A percentile compares a stretch with the other conserved stretches of the same genome.
These are phyloP conservation scores for Arachis hypogaea DNA, from an alignment of 306 rosid species.

Conservation along the genomic window DNA sequence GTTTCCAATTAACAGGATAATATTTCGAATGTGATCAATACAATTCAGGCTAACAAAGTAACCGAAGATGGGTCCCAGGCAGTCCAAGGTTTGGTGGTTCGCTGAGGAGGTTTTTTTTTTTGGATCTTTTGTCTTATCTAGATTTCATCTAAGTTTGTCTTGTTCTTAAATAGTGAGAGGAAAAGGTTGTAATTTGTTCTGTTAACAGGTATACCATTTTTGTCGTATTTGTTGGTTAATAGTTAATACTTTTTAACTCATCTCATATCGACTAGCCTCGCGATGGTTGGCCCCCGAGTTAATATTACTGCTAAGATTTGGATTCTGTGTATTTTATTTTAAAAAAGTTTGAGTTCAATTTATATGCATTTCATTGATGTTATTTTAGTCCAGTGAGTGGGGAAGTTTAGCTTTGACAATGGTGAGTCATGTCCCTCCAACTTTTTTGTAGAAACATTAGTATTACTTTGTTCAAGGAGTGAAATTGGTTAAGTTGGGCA, in stretches of 20 bases:
- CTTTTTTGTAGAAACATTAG: no score
- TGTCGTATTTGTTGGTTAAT: not conserved
- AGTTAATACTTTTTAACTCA: not conserved
- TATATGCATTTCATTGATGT: no score
- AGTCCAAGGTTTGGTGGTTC: slow-evolving; percentile 70
- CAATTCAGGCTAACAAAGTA: slow-evolving; percentile 74
- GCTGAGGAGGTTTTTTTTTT: slow-evolving; percentile 41
- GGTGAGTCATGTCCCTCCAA: no score
- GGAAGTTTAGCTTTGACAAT: no score
- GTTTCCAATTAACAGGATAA: slow-evolving; percentile 60
- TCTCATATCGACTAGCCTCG: not conserved
- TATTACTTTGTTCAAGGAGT: no score
- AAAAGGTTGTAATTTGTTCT: slow-evolving; percentile 14
- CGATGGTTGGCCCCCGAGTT: not conserved
- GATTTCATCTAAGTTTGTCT: slow-evolving; percentile 21
- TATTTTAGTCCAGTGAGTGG: no score
- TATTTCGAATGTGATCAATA: slow-evolving; percentile 68
- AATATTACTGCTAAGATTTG: not conserved
- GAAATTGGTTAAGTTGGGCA: no score
- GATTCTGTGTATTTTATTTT: no score
- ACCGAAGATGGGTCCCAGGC: slow-evolving; percentile 76
- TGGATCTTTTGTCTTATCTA: slow-evolving; percentile 33
- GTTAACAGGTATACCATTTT: slow-evolving; percentile 19
- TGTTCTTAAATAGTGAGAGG: not conserved
- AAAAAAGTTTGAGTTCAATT: no score